phyloP scores from a whole-genome alignment of 1,284 basidiomycete species.

The Golubevia sp. region DNA sequence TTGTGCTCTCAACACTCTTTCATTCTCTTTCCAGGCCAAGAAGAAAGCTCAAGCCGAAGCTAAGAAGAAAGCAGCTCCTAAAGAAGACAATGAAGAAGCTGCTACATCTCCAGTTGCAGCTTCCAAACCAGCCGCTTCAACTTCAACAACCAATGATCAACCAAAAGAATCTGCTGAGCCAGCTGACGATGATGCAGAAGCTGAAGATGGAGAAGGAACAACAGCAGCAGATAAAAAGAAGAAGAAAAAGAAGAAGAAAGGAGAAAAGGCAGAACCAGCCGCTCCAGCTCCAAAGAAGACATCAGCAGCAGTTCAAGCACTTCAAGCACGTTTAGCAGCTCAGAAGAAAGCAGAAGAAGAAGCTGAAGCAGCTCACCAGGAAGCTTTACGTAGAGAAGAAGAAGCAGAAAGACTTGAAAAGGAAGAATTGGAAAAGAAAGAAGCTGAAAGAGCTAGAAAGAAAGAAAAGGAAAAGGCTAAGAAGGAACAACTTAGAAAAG shows the following conservation, averaged over 20 bases:
- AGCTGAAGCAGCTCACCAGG: conserved; percentile 37
- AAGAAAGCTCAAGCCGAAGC: conserved; percentile 53
- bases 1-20: not conserved
- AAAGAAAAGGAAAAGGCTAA: conserved; percentile 58
- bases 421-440: conserved; percentile 55
- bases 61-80: conserved; percentile 32
- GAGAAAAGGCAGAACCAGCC: conserved; percentile 21
- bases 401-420: conserved; percentile 55
- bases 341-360: conserved; percentile 59
- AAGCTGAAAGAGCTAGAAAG: conserved; percentile 46
- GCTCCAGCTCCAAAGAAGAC: conserved; percentile 47
- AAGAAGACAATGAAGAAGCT: conserved; percentile 9
- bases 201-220: conserved; percentile 12
- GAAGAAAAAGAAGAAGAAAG: conserved; percentile 41
- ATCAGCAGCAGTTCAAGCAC: conserved; percentile 47
- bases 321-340: conserved; percentile 56
- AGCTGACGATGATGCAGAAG: conserved; percentile 28
- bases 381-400: conserved; percentile 41
- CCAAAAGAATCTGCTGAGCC: conserved; percentile 8
- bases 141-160: conserved; percentile 1
- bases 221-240: conserved; percentile 47
- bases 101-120: conserved; percentile 1
- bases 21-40: conserved; percentile 17
- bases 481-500: conserved; percentile 56
- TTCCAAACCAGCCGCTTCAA: conserved; percentile 3